Evolutionary conservation across 805 yeast species (phyloP).

Genomic region (Metschnikowia peoriensis): DNA sequence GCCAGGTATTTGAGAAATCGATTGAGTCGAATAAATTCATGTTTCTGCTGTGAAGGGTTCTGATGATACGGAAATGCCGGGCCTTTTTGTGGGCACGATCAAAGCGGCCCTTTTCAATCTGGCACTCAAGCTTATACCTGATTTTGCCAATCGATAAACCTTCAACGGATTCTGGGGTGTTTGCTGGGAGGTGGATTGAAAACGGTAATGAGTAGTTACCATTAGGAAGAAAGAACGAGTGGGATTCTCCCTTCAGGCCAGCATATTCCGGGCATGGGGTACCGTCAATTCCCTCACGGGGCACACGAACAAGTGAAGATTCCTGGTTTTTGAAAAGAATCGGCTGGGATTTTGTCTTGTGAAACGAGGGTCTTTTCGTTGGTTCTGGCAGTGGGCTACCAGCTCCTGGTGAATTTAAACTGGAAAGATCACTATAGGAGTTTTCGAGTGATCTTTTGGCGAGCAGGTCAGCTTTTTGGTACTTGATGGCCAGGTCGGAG

Average conservation of each 20-base stretch:
- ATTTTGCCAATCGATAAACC: conserved; percentile 44
- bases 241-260: conserved; percentile 14
- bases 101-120: conserved; percentile 43
- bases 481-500: conserved; percentile 33
- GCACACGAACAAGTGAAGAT: conserved; percentile 24
- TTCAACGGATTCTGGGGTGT: conserved; percentile 50
- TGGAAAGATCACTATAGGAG: conserved; percentile 12
- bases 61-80: conserved; percentile 43
- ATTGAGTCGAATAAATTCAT: conserved; percentile 40
- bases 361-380: conserved; percentile 25
- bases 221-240: conserved; percentile 44
- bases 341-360: conserved; percentile 34
- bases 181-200: conserved; percentile 42
- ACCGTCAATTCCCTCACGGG: conserved; percentile 41
- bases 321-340: conserved; percentile 15
- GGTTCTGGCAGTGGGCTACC: conserved; percentile 9
- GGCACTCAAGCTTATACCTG: conserved; percentile 42
- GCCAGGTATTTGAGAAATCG: conserved; percentile 52
- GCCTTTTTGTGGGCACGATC: conserved; percentile 34
- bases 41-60: conserved; percentile 44
- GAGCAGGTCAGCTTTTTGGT: conserved; percentile 18
- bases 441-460: conserved; percentile 13
- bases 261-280: conserved; percentile 30
- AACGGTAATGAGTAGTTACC: conserved; percentile 56
- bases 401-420: not conserved